Evolutionary conservation across 257 asterid genomes (phyloP).

Genomic region (Solanum phureja): DNA sequence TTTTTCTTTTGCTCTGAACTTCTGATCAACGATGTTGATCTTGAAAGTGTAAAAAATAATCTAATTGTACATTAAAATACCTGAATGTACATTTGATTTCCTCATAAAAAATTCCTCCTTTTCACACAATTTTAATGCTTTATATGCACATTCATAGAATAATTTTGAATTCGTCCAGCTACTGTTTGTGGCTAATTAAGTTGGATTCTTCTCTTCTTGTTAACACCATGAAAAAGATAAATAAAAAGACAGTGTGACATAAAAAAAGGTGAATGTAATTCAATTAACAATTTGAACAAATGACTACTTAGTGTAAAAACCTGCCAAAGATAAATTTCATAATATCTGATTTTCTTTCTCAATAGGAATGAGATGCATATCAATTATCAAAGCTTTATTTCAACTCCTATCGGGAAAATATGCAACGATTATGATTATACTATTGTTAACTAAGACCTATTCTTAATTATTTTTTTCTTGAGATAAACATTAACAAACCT

Average conservation of each 20-base stretch:
- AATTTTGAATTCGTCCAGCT: background rate
- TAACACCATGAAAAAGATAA: background rate
- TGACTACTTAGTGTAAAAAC: background rate
- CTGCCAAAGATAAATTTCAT: background rate
- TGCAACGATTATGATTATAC: background rate
- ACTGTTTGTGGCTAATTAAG: background rate
- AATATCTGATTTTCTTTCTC: background rate
- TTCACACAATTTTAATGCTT: background rate
- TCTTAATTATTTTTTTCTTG: background rate
- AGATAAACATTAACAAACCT: background rate
- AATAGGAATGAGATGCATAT: background rate
- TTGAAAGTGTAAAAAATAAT: background rate
- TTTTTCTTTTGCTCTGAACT: background rate
- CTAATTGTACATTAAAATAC: background rate
- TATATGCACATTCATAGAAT: background rate
- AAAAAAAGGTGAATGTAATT: background rate
- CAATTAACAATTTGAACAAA: background rate
- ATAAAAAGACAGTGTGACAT: background rate
- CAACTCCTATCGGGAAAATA: background rate
- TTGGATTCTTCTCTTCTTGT: background rate
- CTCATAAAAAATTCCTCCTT: background rate
- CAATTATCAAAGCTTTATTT: background rate
- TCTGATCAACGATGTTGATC: background rate
- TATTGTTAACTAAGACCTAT: background rate
- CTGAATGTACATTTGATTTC: background rate